phyloP scores from a whole-genome alignment of 305 asterid genomes.

The Ruellia speciosa region DNA sequence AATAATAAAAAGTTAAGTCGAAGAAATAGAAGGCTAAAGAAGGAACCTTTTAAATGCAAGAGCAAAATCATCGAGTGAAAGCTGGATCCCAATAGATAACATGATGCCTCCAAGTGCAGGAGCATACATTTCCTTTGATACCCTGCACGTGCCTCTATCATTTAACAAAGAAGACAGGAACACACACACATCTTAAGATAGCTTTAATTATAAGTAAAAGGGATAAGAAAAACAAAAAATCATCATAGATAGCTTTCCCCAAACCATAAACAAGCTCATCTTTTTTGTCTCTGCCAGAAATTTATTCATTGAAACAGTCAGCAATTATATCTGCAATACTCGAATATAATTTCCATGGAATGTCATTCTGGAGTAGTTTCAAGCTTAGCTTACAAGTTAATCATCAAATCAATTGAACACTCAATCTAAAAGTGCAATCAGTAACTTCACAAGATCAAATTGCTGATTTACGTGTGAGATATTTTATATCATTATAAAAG shows the following conservation, averaged over 20 bases:
- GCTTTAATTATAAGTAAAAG: not conserved
- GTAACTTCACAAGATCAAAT: too few relatives aligned
- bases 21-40: constrained; percentile 12
- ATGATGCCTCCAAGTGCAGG: constrained; percentile 98
- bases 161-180: constrained; percentile 28
- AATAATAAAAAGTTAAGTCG: not conserved
- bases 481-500: too few relatives aligned
- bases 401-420: too few relatives aligned
- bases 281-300: not conserved
- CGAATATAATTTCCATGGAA: too few relatives aligned
- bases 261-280: constrained; percentile 8
- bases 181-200: constrained; percentile 27
- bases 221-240: not conserved
- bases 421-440: too few relatives aligned
- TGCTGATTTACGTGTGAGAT: too few relatives aligned
- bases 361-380: too few relatives aligned
- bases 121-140: constrained; percentile 86
- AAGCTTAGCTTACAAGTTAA: too few relatives aligned
- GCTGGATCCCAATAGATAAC: constrained; percentile 85
- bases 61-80: constrained; percentile 77
- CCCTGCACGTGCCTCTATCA: constrained; percentile 85
- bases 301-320: not conserved
- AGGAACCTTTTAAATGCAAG: constrained; percentile 75
- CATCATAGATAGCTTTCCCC: constrained; percentile 8
- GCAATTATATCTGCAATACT: too few relatives aligned